Evolutionary conservation across 345 rosid genomes (phyloP), one percentile per base, ranked within the genome.

Genomic region (Bruguiera gymnorhiza): DNA sequence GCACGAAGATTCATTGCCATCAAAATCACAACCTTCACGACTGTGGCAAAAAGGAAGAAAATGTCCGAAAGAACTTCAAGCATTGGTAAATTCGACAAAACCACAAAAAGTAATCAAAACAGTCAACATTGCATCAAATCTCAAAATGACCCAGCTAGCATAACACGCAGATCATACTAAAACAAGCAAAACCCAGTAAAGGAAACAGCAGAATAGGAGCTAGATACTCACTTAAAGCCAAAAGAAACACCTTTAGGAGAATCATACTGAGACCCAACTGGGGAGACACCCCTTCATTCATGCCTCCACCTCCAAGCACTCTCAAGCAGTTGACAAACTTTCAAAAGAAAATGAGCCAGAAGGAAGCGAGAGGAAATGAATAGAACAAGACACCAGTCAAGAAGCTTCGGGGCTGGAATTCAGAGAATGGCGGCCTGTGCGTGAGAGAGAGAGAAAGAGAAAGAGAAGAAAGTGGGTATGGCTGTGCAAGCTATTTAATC

Each of bases 261-360:
- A 72, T 34, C 84, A 76, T 73, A 21, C 8, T 66, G 59, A 56
- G 53, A 72, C 70, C 53, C 30, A 66, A 63, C 57, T 66, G 76
- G 46, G 76, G 71, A 70, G 83, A 69, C 54, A 73, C 79, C 63
- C 78, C 77, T 64, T 78, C 86, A 69, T 62, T 79, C 84, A 79
- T 81, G 64, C 71, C 78, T 72, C 62, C 66, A 20, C 46, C 63
- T 56, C 23, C n/a, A 15, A 46, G 18, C n/a, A 63, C 63, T 6
- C 53, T 19, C 56, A 30, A 23, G 34, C 30, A 51, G n/a, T 5
- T 23, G 19, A 71, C 39, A 34, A 19, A 9, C 16, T 43, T 43
- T 15, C 18, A 43, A 4, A 43, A 19, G 7, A 20, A 60, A 26
- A 29, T 2, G 32, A 8, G 6, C 13, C 7, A 21, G 4, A 53